Evolutionary conservation across 1,284 basidiomycete genomes (phyloP).

Genomic region (Apiotrichum gracile): DNA sequence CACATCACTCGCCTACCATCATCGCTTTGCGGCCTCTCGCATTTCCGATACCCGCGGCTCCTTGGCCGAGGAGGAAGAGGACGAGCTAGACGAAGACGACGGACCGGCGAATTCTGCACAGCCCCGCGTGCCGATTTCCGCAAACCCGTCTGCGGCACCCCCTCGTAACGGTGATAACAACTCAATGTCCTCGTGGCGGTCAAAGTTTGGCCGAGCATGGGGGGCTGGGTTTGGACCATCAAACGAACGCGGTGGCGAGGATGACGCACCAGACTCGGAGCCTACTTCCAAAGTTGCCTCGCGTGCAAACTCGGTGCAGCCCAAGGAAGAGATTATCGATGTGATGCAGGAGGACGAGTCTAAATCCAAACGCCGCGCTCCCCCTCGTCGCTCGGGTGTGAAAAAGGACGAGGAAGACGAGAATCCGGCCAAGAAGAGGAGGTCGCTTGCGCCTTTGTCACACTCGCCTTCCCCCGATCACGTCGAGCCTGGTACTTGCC

Average conservation of each 20-base stretch:
- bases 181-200: slow-evolving; percentile 16
- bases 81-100: slow-evolving; percentile 15
- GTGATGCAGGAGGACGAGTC: slow-evolving; percentile 6
- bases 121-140: background rate
- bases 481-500: slow-evolving; percentile 64
- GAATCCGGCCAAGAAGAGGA: slow-evolving; percentile 9
- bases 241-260: slow-evolving; percentile 33
- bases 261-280: slow-evolving; percentile 13
- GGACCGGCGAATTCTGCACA: background rate
- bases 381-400: slow-evolving; percentile 2
- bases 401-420: slow-evolving; percentile 12
- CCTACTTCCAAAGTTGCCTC: background rate
- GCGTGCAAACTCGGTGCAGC: slow-evolving; percentile 10
- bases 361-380: slow-evolving; percentile 10
- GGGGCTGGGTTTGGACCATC: slow-evolving; percentile 29
- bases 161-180: background rate
- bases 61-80: slow-evolving; percentile 13
- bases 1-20: slow-evolving; percentile 6
- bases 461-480: slow-evolving; percentile 27
- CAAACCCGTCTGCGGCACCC: background rate
- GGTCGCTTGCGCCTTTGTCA: slow-evolving; percentile 23
- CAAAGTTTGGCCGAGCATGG: slow-evolving; percentile 21
- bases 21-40: slow-evolving; percentile 8
- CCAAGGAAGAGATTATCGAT: slow-evolving; percentile 13
- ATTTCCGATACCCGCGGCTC: slow-evolving; percentile 17